Conservation (phyloP, 495 filamentous ascomycete species). For the Aspergillus sclerotioniger region DNA sequence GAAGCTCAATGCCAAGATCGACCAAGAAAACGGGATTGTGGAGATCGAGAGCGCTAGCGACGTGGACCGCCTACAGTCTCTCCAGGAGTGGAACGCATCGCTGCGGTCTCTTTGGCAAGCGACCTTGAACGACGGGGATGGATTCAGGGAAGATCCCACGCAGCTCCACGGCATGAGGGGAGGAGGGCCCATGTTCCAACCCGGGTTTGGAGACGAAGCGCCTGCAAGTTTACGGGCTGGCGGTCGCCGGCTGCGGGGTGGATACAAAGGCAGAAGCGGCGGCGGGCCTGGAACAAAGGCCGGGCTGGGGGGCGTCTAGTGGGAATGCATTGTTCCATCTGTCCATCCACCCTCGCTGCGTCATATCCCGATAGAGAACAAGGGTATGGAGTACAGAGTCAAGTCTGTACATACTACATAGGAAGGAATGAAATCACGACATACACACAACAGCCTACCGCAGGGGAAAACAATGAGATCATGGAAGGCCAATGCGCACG, state of each 20-base stretch:
- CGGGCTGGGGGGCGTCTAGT: conserved; percentile 18
- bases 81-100: conserved; percentile 70
- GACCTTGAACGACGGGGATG: conserved; percentile 70
- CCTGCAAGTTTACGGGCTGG: conserved; percentile 23
- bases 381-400: background rate
- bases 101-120: conserved; percentile 62
- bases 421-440: background rate
- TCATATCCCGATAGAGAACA: background rate
- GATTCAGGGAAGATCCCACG: conserved; percentile 53
- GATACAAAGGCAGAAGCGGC: conserved; percentile 27
- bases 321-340: background rate
- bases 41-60: conserved; percentile 75
- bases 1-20: conserved; percentile 81
- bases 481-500: conserved; percentile 4
- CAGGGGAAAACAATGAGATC: too few relatives aligned
- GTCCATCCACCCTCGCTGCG: background rate
- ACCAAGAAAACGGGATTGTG: conserved; percentile 81
- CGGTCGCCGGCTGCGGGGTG: conserved; percentile 24
- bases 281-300: conserved; percentile 11
- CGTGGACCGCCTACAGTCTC: conserved; percentile 66
- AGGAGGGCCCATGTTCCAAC: conserved; percentile 27
- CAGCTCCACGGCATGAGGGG: conserved; percentile 25
- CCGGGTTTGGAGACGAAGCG: conserved; percentile 35
- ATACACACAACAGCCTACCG: too few relatives aligned
- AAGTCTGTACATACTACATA: background rate